Conservation (phyloP, 805 yeast genomes). For the Kazachstania psychrophila region DNA sequence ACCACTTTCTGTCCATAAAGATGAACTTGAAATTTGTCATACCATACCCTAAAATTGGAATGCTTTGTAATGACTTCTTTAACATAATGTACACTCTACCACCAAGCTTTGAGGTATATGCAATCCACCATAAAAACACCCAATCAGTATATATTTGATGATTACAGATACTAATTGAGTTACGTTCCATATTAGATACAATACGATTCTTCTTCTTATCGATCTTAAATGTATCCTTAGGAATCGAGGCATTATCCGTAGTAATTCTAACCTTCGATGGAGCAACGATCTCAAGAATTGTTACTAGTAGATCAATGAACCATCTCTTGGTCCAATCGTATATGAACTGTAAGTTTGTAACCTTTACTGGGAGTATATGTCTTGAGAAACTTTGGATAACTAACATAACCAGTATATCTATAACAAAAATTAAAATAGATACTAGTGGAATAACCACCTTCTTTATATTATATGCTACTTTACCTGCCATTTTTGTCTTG, state of each 20-base stretch:
- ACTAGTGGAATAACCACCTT: slow-evolving; percentile 5
- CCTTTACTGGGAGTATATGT: slow-evolving; percentile 15
- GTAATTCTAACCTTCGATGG: slow-evolving; percentile 47
- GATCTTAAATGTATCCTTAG: slow-evolving; percentile 28
- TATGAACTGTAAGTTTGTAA: slow-evolving; percentile 33
- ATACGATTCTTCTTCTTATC: slow-evolving; percentile 18
- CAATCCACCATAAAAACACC: slow-evolving; percentile 82
- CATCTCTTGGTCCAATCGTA: slow-evolving; percentile 47
- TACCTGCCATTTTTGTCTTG: slow-evolving; percentile 1
- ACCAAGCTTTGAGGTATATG: slow-evolving; percentile 57
- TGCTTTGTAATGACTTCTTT: slow-evolving; percentile 57
- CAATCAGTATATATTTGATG: slow-evolving; percentile 94
- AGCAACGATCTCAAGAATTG: slow-evolving; percentile 41
- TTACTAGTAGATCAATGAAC: slow-evolving; percentile 47
- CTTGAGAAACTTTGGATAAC: slow-evolving; percentile 38
- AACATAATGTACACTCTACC: slow-evolving; percentile 63
- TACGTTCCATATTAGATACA: slow-evolving; percentile 34
- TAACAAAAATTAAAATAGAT: slow-evolving; percentile 19
- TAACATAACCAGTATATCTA: slow-evolving; percentile 39
- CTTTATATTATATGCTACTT: neutral
- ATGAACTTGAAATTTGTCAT: slow-evolving; percentile 73
- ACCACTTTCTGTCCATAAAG: slow-evolving; percentile 82
- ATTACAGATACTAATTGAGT: slow-evolving; percentile 67
- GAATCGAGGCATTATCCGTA: slow-evolving; percentile 33
- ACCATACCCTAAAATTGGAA: slow-evolving; percentile 80